Base-by-base conservation (phyloP, 768 basidiomycete species). In the Tylopilus plumbeoviolaceoides region DNA sequence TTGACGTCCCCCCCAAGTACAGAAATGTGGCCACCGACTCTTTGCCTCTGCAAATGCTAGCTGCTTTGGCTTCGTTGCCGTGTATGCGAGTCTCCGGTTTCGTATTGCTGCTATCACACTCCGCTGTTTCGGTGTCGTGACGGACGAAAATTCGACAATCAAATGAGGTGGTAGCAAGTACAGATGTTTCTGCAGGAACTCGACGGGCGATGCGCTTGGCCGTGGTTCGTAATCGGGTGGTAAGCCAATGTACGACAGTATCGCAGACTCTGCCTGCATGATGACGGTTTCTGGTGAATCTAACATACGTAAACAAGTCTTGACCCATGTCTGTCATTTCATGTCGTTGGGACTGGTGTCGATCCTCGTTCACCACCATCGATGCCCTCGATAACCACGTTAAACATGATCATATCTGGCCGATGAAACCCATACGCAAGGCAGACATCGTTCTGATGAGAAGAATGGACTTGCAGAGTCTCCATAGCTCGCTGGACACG, bases 1-100 rank as follows among this genome's bases (percentile, higher is more conserved):
- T 18, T 70, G 60, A 7, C 74, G 72, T 51, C 78, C 79, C 38
- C 70, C 68, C 1, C 85, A 83, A 31, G 78, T 73, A 84, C 87
- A 91, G 12, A 91, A 69, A 21, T 73, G 63, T 8, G 88, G 84
- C 88, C 90, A 91, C 23, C 67, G 72, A 28, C 66, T 74, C 42
- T 73, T 75, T 7, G 85, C 89, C 23, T 70, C 62, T 4, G 68
- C 68, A 60, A 85, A 82, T 17, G 66, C 66, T 5, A 92, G 72
- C 55, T 84, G 78, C 5, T 72, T 66, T 18, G 89, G 85, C 46
- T 73, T 70, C 15, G 75, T 77, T 40, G 74, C 74, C 20, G 75
- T 73, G 69, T 84, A 91, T 59, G 77, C 79, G 20, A 87, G 73
- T 9, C 90, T 79, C 44, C 90, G 75, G 66, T 92, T 93, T 35